Conservation (phyloP, 208 protist species). For the Wallacemonas sp. region DNA sequence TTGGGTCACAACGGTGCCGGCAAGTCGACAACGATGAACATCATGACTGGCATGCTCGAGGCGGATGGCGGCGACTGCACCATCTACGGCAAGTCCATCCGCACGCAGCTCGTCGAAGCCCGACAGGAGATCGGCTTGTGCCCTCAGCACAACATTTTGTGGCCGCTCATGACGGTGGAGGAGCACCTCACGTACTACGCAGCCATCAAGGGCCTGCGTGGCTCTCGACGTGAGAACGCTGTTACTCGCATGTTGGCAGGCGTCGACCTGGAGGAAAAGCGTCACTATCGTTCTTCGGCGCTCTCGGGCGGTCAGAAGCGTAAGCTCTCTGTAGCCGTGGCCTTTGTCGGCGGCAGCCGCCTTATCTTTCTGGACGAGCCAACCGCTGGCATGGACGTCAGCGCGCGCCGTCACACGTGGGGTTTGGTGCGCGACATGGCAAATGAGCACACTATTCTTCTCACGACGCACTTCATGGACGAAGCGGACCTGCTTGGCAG, state of each 20-base stretch:
- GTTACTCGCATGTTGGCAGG: conserved; percentile 32
- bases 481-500: conserved; percentile 95
- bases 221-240: conserved; percentile 16
- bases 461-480: conserved; percentile 96
- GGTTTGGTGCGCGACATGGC: conserved; percentile 52
- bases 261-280: conserved; percentile 52
- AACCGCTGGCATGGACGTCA: conserved; percentile 87
- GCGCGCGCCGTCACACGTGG: conserved; percentile 83
- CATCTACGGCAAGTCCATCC: conserved; percentile 71
- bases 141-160: conserved; percentile 94
- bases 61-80: conserved; percentile 64
- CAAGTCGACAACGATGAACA: conserved; percentile 75
- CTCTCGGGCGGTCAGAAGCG: conserved; percentile 89
- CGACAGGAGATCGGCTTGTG: conserved; percentile 88
- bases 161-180: conserved; percentile 74
- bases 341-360: conserved; percentile 73
- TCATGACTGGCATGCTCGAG: conserved; percentile 78
- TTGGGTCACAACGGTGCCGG: conserved; percentile 72
- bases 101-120: conserved; percentile 31
- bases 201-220: conserved; percentile 78
- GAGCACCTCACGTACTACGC: conserved; percentile 93
- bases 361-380: conserved; percentile 90
- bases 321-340: conserved; percentile 78
- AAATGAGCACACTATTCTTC: conserved; percentile 52
- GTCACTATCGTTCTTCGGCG: conserved; percentile 15